Evolutionary conservation across 805 yeast genomes (phyloP).

Genomic region (Spathaspora hagerdaliae): DNA sequence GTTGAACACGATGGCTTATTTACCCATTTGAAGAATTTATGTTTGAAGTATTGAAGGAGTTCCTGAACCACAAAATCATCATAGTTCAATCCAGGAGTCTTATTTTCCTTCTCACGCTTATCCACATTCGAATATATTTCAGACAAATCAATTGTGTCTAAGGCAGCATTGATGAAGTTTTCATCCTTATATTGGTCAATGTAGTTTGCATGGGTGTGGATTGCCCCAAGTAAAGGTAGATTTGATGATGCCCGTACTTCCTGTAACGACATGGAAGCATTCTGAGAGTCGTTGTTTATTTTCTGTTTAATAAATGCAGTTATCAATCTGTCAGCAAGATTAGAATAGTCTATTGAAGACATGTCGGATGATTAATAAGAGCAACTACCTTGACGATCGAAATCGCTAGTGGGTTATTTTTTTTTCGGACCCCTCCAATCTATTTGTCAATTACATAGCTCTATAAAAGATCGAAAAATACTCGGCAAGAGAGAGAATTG

Average conservation of each 20-base stretch:
- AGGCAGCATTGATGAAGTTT: conserved; percentile 43
- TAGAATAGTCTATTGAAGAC: conserved; percentile 2
- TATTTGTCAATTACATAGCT: too few relatives aligned
- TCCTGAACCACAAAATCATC: conserved; percentile 35
- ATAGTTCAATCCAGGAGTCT: conserved; percentile 15
- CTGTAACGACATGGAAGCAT: not conserved
- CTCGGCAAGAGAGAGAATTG: too few relatives aligned
- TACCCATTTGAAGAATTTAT: conserved; percentile 81
- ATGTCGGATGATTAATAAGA: not conserved
- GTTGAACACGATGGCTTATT: conserved; percentile 58
- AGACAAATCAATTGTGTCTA: conserved; percentile 61
- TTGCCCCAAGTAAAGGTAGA: conserved; percentile 1
- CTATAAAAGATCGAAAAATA: too few relatives aligned
- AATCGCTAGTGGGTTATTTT: too few relatives aligned
- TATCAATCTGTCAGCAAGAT: conserved; percentile 8
- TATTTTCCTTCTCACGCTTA: conserved; percentile 27
- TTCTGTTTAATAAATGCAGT: conserved; percentile 6
- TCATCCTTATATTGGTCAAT: conserved; percentile 11
- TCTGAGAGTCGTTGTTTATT: not conserved
- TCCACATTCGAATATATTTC: conserved; percentile 61
- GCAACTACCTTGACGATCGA: too few relatives aligned
- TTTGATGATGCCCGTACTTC: not conserved
- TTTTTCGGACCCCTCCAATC: too few relatives aligned
- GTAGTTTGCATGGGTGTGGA: conserved; percentile 1
- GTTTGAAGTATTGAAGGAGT: conserved; percentile 50